These are phyloP conservation scores for Harringtonia aguacate DNA, from an alignment of 2,329 filamentous ascomycete genomes.

Conservation along the genomic window DNA sequence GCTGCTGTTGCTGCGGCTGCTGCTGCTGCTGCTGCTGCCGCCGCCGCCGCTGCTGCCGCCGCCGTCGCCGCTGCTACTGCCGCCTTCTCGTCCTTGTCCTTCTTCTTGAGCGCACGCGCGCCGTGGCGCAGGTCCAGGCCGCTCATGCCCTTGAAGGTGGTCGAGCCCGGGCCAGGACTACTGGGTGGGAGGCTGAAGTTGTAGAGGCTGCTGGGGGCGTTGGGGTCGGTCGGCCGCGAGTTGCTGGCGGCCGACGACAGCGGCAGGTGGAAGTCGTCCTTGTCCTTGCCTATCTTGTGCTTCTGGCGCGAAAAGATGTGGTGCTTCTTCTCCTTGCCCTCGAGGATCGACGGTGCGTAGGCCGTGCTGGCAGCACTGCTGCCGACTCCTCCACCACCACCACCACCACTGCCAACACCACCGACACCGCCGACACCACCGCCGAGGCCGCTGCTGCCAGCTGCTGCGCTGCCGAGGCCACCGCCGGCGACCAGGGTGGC, in stretches of 20 bases:
- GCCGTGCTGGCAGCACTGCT: not conserved
- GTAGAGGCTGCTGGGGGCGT: constrained; percentile 65
- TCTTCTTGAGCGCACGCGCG: constrained; percentile 66
- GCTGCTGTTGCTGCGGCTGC: not conserved
- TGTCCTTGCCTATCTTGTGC: constrained; percentile 56
- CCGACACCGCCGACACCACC: not conserved
- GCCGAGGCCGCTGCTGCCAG: not conserved
- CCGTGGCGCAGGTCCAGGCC: constrained; percentile 70
- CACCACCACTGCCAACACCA: not conserved
- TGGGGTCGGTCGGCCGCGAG: constrained; percentile 64
- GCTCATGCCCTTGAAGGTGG: constrained; percentile 73
- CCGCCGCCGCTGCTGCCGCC: constrained; percentile 1
- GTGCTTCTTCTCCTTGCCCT: constrained; percentile 66
- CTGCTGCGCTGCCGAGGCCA: not conserved
- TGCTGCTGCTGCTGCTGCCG: not conserved
- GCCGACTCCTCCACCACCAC: not conserved
- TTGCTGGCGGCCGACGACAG: constrained; percentile 69
- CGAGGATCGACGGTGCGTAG: constrained; percentile 14
- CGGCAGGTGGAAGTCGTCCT: constrained; percentile 62
- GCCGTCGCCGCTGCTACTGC: not conserved
- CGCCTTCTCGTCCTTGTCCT: constrained; percentile 54
- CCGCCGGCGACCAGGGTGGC: not conserved
- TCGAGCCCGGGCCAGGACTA: constrained; percentile 55
- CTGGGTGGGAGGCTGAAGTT: constrained; percentile 67
- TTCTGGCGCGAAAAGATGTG: constrained; percentile 73